Evolutionary conservation across 805 yeast species (phyloP).

Genomic region (Wickerhamomyces alni): DNA sequence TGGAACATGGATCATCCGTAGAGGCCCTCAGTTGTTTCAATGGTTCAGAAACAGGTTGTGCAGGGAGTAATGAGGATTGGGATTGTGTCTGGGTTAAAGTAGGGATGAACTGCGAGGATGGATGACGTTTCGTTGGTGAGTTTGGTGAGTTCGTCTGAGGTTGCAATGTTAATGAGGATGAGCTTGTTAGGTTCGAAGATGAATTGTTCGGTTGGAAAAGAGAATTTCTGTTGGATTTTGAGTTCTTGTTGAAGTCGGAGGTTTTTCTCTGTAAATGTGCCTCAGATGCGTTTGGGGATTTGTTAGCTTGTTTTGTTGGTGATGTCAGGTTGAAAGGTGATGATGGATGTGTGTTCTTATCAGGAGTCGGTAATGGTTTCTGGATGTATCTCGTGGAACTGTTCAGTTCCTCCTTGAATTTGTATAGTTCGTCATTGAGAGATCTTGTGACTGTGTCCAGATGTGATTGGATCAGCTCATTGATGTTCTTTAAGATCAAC

Average conservation of each 20-base stretch:
- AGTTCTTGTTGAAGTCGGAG: constrained; percentile 2
- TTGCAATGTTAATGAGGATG: constrained; percentile 2
- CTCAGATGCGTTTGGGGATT: constrained; percentile 4
- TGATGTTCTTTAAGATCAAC: constrained; percentile 8
- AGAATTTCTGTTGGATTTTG: constrained; percentile 12
- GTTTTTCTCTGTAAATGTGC: constrained; percentile 1
- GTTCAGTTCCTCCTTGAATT: constrained; percentile 12
- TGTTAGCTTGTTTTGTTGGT: constrained; percentile 14
- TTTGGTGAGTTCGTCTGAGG: constrained; percentile 11
- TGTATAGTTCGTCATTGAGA: constrained; percentile 12
- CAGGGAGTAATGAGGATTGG: too few species aligned
- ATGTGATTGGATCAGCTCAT: constrained; percentile 10
- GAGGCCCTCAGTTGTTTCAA: constrained; percentile 79
- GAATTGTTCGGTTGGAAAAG: background rate
- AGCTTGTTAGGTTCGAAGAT: background rate
- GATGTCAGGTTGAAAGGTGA: constrained; percentile 27
- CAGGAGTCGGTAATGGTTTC: constrained; percentile 22
- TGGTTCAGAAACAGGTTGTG: constrained; percentile 46
- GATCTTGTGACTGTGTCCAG: constrained; percentile 6
- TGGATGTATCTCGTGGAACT: background rate
- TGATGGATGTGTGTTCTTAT: constrained; percentile 11
- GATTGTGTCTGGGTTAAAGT: background rate
- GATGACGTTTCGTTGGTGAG: constrained; percentile 6
- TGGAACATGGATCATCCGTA: constrained; percentile 86
- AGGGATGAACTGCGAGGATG: background rate